Conservation (phyloP, 768 basidiomycete genomes). For the Leucosporidium scottii region DNA sequence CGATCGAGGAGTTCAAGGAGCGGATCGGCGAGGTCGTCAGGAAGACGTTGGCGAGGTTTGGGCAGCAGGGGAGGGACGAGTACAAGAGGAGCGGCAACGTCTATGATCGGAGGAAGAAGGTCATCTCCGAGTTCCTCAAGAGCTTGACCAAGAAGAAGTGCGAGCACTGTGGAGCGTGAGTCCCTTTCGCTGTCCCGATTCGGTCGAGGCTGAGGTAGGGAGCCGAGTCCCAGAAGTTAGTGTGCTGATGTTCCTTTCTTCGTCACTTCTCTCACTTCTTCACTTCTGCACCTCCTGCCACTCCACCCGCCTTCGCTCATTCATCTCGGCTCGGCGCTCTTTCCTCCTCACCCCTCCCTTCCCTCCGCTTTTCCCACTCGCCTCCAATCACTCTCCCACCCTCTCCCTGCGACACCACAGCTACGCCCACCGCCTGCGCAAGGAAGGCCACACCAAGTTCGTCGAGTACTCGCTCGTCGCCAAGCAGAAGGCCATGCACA, state of each 20-base stretch:
- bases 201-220: too few relatives aligned
- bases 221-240: too few relatives aligned
- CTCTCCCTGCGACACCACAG: constrained; percentile 44
- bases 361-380: not conserved
- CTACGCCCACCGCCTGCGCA: constrained; percentile 76
- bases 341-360: not conserved
- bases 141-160: constrained; percentile 62
- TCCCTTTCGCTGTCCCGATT: constrained; percentile 24
- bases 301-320: too few relatives aligned
- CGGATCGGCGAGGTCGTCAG: constrained; percentile 60
- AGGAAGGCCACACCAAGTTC: constrained; percentile 87
- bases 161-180: constrained; percentile 69
- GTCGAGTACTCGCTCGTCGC: constrained; percentile 81
- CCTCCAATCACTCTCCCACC: not conserved
- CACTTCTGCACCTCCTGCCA: not conserved
- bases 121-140: constrained; percentile 75
- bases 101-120: constrained; percentile 74
- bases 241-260: too few relatives aligned
- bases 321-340: too few relatives aligned
- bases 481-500: constrained; percentile 65
- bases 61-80: constrained; percentile 41
- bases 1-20: constrained; percentile 55
- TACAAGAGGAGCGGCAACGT: constrained; percentile 68
- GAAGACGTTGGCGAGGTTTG: constrained; percentile 38
- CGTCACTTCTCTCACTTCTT: constrained; percentile 1